phyloP scores from a whole-genome alignment of 805 yeast genomes.

The Barnettozyma botsteinii region DNA sequence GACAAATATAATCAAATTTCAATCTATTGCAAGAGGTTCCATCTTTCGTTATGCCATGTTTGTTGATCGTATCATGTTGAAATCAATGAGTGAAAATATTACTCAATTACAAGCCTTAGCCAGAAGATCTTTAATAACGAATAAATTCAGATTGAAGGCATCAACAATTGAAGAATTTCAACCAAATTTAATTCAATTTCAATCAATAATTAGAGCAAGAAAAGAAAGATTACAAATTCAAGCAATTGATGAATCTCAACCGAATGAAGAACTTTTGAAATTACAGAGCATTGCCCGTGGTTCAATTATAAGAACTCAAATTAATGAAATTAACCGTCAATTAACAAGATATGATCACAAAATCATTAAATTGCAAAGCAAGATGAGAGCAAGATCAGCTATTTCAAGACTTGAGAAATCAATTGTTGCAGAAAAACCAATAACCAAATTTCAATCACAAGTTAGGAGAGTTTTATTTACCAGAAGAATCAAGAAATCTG shows the following conservation, averaged over 20 bases:
- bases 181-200: slow-evolving; percentile 26
- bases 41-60: slow-evolving; percentile 56
- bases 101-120: slow-evolving; percentile 42
- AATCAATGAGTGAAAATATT: slow-evolving; percentile 48
- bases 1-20: slow-evolving; percentile 43
- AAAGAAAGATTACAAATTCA: slow-evolving; percentile 14
- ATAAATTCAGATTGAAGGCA: slow-evolving; percentile 23
- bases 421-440: slow-evolving; percentile 11
- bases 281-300: slow-evolving; percentile 45
- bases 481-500: slow-evolving; percentile 17
- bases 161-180: slow-evolving; percentile 21
- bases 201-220: slow-evolving; percentile 32
- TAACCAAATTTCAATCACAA: slow-evolving; percentile 32
- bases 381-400: slow-evolving; percentile 13
- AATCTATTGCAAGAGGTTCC: slow-evolving; percentile 68
- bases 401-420: slow-evolving; percentile 2
- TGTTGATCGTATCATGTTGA: slow-evolving; percentile 56
- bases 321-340: slow-evolving; percentile 13
- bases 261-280: slow-evolving; percentile 10
- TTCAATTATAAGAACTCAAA: slow-evolving; percentile 24
- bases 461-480: slow-evolving; percentile 30
- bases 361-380: slow-evolving; percentile 15
- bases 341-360: slow-evolving; percentile 15
- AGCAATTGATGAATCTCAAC: slow-evolving; percentile 9
- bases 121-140: slow-evolving; percentile 41